Evolutionary conservation across 2,329 filamentous ascomycete genomes (phyloP), one percentile per base, ranked within the genome.

Genomic region (Massarina eburnea): DNA sequence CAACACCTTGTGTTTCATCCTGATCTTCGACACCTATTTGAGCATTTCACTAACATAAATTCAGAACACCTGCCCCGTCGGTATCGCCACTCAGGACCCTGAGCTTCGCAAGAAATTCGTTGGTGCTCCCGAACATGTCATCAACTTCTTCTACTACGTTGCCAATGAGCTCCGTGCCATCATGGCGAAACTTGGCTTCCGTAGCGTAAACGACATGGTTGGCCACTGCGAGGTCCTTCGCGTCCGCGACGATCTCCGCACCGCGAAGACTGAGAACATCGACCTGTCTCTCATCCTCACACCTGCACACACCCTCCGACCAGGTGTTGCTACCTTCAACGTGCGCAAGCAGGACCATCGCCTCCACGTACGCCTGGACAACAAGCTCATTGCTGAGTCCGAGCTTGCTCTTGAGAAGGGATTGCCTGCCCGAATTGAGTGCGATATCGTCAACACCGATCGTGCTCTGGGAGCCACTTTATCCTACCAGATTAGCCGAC

Each of bases 91-190:
- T 1, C 92, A 97, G 67, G 91, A 96, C 61, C 91, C 91, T n/a
- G 88, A 92, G 67, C 80, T 97, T 2, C 84, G 92, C 49, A 88
- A 91, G 80, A 97, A 96, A 75, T 96, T 97, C 73, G 79, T 85
- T 58, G 92, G 92, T 51, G 91, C 89, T 1, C 91, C 92, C 9
- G 92, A 97, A 75, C 90, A 96, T 61, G 91, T 96, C 46, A 96
- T 97, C 73, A 97, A 96, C 80, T 96, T 96, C 79, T 96, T 96
- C 76, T 97, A 96, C 77, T 97, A 96, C 65, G 81, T 97, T 41
- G 88, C 92, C 58, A 97, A 97, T 66, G 92, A 97, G 76, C 83
- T 97, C 47, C 86, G 92, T 67, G 90, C 91, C 27, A 95, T 97
- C 73, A 96, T 97, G 92, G 91, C 92, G 40, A 90, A 88, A 74